A percentile compares a stretch with the other conserved stretches of the same genome.
Evolutionary conservation across 1,139 yeast genomes (phyloP).

Genomic region (Yamadazyma membranifaciens): DNA sequence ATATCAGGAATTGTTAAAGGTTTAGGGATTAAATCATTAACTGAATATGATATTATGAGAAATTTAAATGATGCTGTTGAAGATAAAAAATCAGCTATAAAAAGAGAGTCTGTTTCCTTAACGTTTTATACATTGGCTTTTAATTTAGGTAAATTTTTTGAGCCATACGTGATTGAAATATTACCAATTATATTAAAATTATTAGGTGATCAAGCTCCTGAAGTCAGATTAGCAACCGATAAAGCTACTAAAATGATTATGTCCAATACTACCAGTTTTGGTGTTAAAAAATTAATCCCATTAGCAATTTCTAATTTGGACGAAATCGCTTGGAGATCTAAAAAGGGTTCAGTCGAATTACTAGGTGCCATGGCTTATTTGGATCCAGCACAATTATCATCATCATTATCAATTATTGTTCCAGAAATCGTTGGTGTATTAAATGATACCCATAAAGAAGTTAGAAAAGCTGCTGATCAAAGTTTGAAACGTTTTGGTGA

Average conservation of each 20-base stretch:
- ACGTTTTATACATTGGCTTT: slow-evolving; percentile 83
- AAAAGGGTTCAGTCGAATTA: slow-evolving; percentile 94
- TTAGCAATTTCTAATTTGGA: slow-evolving; percentile 83
- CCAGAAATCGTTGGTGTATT: slow-evolving; percentile 96
- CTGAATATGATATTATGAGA: slow-evolving; percentile 75
- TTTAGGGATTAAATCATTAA: slow-evolving; percentile 73
- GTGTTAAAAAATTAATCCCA: slow-evolving; percentile 89
- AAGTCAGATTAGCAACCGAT: slow-evolving; percentile 87
- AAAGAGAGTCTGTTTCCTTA: slow-evolving; percentile 86
- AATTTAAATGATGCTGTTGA: slow-evolving; percentile 82
- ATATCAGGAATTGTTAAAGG: slow-evolving; percentile 92
- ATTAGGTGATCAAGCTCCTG: slow-evolving; percentile 80
- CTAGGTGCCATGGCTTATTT: slow-evolving; percentile 97
- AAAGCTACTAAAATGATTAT: slow-evolving; percentile 84
- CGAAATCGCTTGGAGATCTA: slow-evolving; percentile 93
- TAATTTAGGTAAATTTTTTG: slow-evolving; percentile 73
- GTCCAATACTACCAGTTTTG: slow-evolving; percentile 89
- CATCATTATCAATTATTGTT: slow-evolving; percentile 82
- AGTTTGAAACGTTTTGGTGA: slow-evolving; percentile 92
- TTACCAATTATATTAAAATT: slow-evolving; percentile 77
- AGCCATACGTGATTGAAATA: slow-evolving; percentile 89
- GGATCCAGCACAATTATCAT: slow-evolving; percentile 90
- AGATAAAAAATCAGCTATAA: slow-evolving; percentile 70
- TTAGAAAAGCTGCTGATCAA: slow-evolving; percentile 89
- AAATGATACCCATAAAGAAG: slow-evolving; percentile 95